phyloP scores from a whole-genome alignment of 2,329 filamentous ascomycete genomes.

The Fusarium sp. region DNA sequence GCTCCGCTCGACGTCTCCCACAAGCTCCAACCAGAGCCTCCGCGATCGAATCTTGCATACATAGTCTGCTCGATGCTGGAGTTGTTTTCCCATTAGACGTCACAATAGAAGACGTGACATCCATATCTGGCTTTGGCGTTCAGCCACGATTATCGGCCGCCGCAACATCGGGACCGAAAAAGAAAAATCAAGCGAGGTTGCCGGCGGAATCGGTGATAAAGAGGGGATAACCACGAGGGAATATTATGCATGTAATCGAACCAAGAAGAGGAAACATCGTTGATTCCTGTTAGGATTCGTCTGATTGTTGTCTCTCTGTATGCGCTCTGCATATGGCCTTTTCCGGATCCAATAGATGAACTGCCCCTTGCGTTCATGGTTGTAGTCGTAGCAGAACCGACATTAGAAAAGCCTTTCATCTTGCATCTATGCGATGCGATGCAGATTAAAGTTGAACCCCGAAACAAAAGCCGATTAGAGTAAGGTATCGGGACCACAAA shows the following conservation, averaged over 20 bases:
- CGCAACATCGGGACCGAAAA: constrained; percentile 15
- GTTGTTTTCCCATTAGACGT: constrained; percentile 21
- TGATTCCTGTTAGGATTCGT: background rate
- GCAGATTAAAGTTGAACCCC: constrained; percentile 24
- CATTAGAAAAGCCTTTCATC: constrained; percentile 32
- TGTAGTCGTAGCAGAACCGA: constrained; percentile 20
- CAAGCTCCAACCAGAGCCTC: constrained; percentile 45
- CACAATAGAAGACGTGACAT: constrained; percentile 23
- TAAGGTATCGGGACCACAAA: constrained; percentile 8
- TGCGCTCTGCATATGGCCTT: constrained; percentile 20
- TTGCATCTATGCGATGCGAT: constrained; percentile 39
- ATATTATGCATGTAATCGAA: constrained; percentile 20
- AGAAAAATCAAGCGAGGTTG: constrained; percentile 10
- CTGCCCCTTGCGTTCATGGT: constrained; percentile 42
- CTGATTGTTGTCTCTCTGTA: constrained; percentile 12
- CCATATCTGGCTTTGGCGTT: constrained; percentile 20
- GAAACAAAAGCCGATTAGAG: constrained; percentile 14
- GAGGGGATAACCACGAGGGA: constrained; percentile 12
- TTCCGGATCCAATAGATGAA: constrained; percentile 14
- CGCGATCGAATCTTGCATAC: constrained; percentile 43
- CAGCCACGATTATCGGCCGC: constrained; percentile 31
- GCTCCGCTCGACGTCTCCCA: constrained; percentile 46
- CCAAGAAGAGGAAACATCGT: constrained; percentile 6
- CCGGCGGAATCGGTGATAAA: background rate
- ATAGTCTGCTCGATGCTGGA: constrained; percentile 25